Evolutionary conservation across 306 rosid species (phyloP).

Genomic region (Macrotyloma uniflorum): DNA sequence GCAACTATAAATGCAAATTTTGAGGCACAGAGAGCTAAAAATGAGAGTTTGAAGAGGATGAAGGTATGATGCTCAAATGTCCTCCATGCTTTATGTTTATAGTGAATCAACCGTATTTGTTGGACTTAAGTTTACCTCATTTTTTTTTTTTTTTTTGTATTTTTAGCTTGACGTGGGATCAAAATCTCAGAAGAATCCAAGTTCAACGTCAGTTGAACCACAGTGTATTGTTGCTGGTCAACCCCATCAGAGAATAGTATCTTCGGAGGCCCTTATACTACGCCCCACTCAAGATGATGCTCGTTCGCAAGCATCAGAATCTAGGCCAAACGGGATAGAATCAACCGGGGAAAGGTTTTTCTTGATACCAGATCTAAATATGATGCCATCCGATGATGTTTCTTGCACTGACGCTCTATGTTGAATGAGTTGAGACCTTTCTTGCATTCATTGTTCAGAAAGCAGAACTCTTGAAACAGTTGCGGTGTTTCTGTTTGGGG

Average conservation of each 20-base stretch:
- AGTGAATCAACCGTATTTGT: neutral
- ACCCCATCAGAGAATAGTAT: conserved; percentile 54
- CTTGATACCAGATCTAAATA: conserved; percentile 84
- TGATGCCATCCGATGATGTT: conserved; percentile 63
- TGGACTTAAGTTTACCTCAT: neutral
- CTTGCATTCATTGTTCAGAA: neutral
- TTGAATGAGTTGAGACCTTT: conserved; percentile 46
- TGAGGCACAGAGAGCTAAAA: conserved; percentile 60
- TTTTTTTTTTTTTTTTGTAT: neutral
- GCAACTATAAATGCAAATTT: conserved; percentile 54
- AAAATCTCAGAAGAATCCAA: conserved; percentile 43
- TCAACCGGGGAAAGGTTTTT: conserved; percentile 44
- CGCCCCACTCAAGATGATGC: conserved; percentile 29
- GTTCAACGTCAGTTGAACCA: conserved; percentile 39
- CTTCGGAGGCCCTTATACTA: conserved; percentile 25
- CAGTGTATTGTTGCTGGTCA: conserved; percentile 41
- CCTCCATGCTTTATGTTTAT: neutral
- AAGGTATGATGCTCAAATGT: conserved; percentile 55
- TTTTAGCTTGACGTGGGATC: conserved; percentile 65
- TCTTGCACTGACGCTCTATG: conserved; percentile 31
- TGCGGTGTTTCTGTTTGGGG: neutral
- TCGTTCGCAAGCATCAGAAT: conserved; percentile 42
- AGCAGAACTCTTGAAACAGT: neutral
- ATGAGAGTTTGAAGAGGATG: conserved; percentile 74
- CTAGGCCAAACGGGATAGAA: conserved; percentile 32